A percentile compares a stretch with the other conserved stretches of the same genome.
These are phyloP conservation scores for Bathelium albidoporum DNA, from an alignment of 495 filamentous ascomycete species.

Conservation along the genomic window DNA sequence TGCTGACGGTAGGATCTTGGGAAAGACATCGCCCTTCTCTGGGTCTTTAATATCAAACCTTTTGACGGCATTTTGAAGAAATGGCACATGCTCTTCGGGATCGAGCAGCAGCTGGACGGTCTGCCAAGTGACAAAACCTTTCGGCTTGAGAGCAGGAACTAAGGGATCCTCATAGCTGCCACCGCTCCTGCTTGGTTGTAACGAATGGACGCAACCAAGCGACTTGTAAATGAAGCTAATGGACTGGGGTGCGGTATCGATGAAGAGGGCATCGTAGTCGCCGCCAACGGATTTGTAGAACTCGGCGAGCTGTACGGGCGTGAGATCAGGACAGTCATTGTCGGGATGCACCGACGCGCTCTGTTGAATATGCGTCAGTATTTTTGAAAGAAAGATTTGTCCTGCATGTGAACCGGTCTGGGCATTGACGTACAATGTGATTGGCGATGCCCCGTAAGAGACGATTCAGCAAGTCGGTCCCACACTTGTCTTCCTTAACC, in stretches of 20 bases:
- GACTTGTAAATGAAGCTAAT: constrained; percentile 89
- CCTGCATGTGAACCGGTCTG: neutral
- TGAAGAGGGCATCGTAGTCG: constrained; percentile 80
- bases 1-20: constrained; percentile 60
- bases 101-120: constrained; percentile 81
- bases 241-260: constrained; percentile 58
- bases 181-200: constrained; percentile 49
- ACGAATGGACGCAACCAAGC: constrained; percentile 62
- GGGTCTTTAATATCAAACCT: constrained; percentile 68
- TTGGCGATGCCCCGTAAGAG: constrained; percentile 69
- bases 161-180: constrained; percentile 64
- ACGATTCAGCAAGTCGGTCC: constrained; percentile 63
- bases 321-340: constrained; percentile 50
- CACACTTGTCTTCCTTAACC: constrained; percentile 68
- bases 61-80: constrained; percentile 68
- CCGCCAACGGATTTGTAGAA: constrained; percentile 87
- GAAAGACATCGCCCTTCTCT: constrained; percentile 60
- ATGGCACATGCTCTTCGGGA: constrained; percentile 77
- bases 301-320: constrained; percentile 68
- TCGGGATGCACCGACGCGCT: constrained; percentile 55
- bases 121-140: constrained; percentile 89
- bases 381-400: constrained; percentile 18
- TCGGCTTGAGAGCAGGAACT: constrained; percentile 68
- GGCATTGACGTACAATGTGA: constrained; percentile 56
- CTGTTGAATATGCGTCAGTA: constrained; percentile 30